These are phyloP conservation scores for Dillenia turbinata DNA, from an alignment of 164 flowering plant species.

Conservation along the genomic window DNA sequence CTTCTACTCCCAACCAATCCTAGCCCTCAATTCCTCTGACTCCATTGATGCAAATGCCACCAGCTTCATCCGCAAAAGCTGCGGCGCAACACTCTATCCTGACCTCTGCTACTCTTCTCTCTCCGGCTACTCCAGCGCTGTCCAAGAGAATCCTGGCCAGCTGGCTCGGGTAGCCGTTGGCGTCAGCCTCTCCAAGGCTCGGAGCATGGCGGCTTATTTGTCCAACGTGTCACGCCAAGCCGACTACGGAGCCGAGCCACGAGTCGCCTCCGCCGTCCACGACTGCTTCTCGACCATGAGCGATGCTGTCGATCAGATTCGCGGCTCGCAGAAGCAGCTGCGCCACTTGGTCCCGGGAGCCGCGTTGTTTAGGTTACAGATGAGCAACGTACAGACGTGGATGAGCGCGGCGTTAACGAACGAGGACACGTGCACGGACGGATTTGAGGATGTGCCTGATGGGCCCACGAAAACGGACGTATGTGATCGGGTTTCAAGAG, in stretches of 20 bases:
- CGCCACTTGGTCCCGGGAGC: constrained; percentile 20
- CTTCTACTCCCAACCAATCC: constrained; percentile 9
- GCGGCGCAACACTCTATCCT: constrained; percentile 62
- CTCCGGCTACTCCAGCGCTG: constrained; percentile 43
- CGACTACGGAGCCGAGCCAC: constrained; percentile 34
- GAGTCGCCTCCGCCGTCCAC: constrained; percentile 48
- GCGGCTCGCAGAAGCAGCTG: constrained; percentile 63
- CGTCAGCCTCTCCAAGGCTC: constrained; percentile 46
- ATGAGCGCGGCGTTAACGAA: constrained; percentile 92
- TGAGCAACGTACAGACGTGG: constrained; percentile 94
- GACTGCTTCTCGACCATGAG: constrained; percentile 64
- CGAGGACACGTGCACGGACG: constrained; percentile 88
- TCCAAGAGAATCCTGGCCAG: constrained; percentile 41
- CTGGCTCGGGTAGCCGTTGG: constrained; percentile 58
- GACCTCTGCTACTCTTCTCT: constrained; percentile 66
- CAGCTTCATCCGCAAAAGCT: constrained; percentile 73
- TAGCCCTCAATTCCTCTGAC: constrained; percentile 8
- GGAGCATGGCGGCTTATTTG: constrained; percentile 26
- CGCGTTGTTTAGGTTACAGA: constrained; percentile 48
- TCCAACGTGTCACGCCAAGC: constrained; percentile 35
- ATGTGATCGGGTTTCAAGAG: constrained; percentile 22
- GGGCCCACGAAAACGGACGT: constrained; percentile 46
- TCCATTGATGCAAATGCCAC: constrained; percentile 9
- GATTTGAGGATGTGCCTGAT: constrained; percentile 47
- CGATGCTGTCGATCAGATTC: constrained; percentile 69